phyloP scores from a whole-genome alignment of 768 basidiomycete genomes.

The Auricularia auricula-judae region DNA sequence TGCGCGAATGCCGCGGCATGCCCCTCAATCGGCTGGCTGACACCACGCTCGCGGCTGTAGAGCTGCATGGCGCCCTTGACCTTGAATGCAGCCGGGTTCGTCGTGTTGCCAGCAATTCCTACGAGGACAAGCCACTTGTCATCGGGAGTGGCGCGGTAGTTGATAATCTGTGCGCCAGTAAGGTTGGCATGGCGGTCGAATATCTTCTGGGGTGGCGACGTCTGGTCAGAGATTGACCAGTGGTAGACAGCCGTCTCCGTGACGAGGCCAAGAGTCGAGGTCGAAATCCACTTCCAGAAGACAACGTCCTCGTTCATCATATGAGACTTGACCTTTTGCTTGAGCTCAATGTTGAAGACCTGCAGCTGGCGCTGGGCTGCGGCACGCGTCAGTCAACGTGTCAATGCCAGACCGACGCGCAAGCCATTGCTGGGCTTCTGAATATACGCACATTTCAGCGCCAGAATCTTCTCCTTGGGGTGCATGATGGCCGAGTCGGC shows the following conservation, averaged over 20 bases:
- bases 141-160: constrained; percentile 85
- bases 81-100: constrained; percentile 94
- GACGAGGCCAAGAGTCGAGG: constrained; percentile 86
- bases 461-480: constrained; percentile 90
- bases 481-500: constrained; percentile 99
- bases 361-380: constrained; percentile 89
- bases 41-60: constrained; percentile 83
- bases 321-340: constrained; percentile 96
- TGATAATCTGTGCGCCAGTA: constrained; percentile 92
- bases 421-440: neutral
- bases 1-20: constrained; percentile 96
- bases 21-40: constrained; percentile 97
- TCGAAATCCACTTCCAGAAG: constrained; percentile 98
- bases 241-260: constrained; percentile 90
- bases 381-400: neutral
- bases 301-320: constrained; percentile 87
- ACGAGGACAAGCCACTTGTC: constrained; percentile 97
- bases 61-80: constrained; percentile 98
- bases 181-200: constrained; percentile 97
- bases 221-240: constrained; percentile 70
- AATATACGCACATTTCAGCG: constrained; percentile 66
- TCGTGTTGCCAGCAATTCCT: constrained; percentile 85
- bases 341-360: constrained; percentile 95
- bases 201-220: constrained; percentile 77
- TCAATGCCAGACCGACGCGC: constrained; percentile 1